Percentiles rank a stretch among this genome's conserved stretches.
These are phyloP conservation scores for Geosmithia putterillii DNA, from an alignment of 2,329 filamentous ascomycete species.

Conservation along the genomic window DNA sequence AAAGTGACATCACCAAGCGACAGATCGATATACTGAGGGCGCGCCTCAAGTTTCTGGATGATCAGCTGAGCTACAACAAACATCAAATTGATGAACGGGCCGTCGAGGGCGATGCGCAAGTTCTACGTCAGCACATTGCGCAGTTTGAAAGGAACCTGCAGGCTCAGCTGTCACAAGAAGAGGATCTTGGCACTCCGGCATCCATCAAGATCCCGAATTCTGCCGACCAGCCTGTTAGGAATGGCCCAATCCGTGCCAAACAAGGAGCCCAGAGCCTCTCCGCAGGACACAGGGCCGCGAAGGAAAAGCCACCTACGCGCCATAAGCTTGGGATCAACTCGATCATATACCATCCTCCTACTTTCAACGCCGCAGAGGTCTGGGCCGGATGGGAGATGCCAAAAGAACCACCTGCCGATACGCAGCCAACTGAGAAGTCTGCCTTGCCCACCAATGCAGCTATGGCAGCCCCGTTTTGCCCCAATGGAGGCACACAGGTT, in stretches of 20 bases:
- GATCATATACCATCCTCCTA: conserved; percentile 12
- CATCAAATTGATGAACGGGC: conserved; percentile 48
- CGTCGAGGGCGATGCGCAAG: conserved; percentile 29
- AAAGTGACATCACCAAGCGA: conserved; percentile 47
- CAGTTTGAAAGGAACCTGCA: conserved; percentile 35
- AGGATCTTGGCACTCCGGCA: conserved; percentile 7
- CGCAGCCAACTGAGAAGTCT: conserved; percentile 17
- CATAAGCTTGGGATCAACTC: conserved; percentile 13
- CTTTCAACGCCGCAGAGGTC: no score
- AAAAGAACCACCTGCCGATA: conserved; percentile 7
- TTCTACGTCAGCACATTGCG: conserved; percentile 31
- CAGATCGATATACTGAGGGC: conserved; percentile 38
- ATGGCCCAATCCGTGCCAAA: background rate
- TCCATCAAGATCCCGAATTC: background rate
- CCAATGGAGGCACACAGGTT: conserved; percentile 6
- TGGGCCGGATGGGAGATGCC: conserved; percentile 7
- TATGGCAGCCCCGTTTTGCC: conserved; percentile 35
- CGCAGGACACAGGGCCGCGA: background rate
- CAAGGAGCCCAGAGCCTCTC: background rate
- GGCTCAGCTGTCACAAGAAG: conserved; percentile 32
- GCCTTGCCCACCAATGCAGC: conserved; percentile 32
- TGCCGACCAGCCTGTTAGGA: conserved; percentile 1
- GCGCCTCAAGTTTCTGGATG: conserved; percentile 43
- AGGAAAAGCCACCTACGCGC: conserved; percentile 7
- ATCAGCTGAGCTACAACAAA: conserved; percentile 48